Percentiles rank a stretch among this genome's conserved stretches.
Conservation (phyloP, 768 basidiomycete genomes). For the Termitomyces sp. region DNA sequence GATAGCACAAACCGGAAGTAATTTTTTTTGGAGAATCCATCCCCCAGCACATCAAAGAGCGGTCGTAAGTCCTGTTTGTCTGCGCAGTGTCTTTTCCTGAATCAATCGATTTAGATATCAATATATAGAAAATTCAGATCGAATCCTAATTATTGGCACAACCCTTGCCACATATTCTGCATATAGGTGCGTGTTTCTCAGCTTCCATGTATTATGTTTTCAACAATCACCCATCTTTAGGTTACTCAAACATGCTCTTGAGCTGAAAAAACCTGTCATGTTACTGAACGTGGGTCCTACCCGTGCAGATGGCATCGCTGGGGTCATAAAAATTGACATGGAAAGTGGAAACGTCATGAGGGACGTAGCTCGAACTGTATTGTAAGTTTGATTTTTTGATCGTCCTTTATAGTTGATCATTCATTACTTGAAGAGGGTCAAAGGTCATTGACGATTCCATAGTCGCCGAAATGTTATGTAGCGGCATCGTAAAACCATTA, state of each 20-base stretch:
- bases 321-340: conserved; percentile 77
- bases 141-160: conserved; percentile 80
- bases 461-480: conserved; percentile 46
- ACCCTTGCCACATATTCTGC: conserved; percentile 93
- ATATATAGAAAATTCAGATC: conserved; percentile 55
- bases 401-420: conserved; percentile 3
- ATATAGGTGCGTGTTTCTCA: conserved; percentile 52
- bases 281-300: conserved; percentile 87
- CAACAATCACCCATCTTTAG: conserved; percentile 29
- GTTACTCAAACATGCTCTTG: conserved; percentile 73
- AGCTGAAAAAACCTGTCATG: conserved; percentile 71
- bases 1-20: conserved; percentile 73
- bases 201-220: background rate
- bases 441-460: conserved; percentile 38
- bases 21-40: conserved; percentile 93
- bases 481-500: conserved; percentile 52
- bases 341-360: conserved; percentile 68
- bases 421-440: conserved; percentile 35
- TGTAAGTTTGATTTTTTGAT: conserved; percentile 42
- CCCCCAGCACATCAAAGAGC: conserved; percentile 51
- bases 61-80: conserved; percentile 50
- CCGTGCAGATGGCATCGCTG: conserved; percentile 67
- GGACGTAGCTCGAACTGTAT: conserved; percentile 51
- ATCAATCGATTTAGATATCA: conserved; percentile 36
- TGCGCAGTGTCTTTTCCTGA: background rate